Base-by-base conservation (phyloP, 345 rosid species). In the Murraya koenigii region DNA sequence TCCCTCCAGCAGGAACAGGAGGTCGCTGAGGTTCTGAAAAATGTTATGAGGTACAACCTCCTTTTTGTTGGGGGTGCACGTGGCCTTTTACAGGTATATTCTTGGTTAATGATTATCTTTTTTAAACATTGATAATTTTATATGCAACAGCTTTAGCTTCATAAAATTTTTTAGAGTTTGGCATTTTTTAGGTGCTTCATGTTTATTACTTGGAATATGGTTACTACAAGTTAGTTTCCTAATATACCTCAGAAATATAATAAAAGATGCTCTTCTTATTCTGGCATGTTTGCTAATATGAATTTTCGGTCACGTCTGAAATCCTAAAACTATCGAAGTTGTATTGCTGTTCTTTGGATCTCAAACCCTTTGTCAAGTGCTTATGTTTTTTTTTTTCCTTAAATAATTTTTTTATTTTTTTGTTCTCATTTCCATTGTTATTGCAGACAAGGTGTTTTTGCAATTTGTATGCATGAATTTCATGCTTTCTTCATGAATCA, bases 51-150 rank as follows among this genome's bases (percentile, higher is more conserved):
- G 86, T 93, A 94, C 77, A 94, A 93, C 79, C 90, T 86, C 58
- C 91, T 91, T 68, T 91, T 91, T 80, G 87, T 89, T 75, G 97
- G 94, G 39, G 97, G 97, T 15, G 70, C 82, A 0, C 83, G 85
- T 20, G 98, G 97, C 30, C 76, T 85, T 75, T 65, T 89, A 78
- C 94, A 88, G 94, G 98, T 90, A 77, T 38, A 72, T 15, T 17
- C 61, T 13, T 52, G 28, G 17, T n/a, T 73, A 23, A 14, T 28
- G 65, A 55, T n/a, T 38, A 15, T 68, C 56, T 17, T 60, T 30
- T 30, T 9, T 23, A 22, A 33, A 26, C 22, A 14, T 39, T n/a
- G 19, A 22, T 60, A 25, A 59, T 6, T 17, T 52, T 17, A 14
- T 47, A 47, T 66, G 38, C 23, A 3, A 14, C 32, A 3, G 7